A percentile compares a stretch with the other conserved stretches of the same genome.
Conservation (phyloP, 495 filamentous ascomycete species). For the Aspergillus coremiiformis region DNA sequence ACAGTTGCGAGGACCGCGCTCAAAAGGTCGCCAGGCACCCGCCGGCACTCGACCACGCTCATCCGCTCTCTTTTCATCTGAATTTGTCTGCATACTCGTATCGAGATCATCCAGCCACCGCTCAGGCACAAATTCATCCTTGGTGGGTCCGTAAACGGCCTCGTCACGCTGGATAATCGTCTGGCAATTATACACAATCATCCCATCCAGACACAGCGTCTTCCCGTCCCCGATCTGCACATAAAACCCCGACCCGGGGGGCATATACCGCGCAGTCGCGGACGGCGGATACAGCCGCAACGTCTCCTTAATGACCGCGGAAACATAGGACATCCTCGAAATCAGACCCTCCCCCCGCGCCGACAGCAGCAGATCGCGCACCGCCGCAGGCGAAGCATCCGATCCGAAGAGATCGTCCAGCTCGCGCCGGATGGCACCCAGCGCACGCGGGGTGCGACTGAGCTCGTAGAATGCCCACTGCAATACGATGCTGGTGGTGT, state of each 20-base stretch:
- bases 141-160: constrained; percentile 12
- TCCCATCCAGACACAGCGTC: constrained; percentile 26
- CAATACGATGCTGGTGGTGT: constrained; percentile 33
- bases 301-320: constrained; percentile 44
- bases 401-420: constrained; percentile 33
- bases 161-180: constrained; percentile 18
- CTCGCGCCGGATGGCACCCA: constrained; percentile 34
- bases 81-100: not conserved
- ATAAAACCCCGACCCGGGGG: constrained; percentile 19
- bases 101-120: constrained; percentile 17
- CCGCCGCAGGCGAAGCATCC: constrained; percentile 11
- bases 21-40: constrained; percentile 40
- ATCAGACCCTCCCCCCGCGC: constrained; percentile 14
- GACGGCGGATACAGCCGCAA: constrained; percentile 39
- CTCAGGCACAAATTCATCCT: constrained; percentile 17
- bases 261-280: constrained; percentile 28
- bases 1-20: constrained; percentile 42
- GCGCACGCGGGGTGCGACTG: constrained; percentile 32
- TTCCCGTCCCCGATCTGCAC: constrained; percentile 22
- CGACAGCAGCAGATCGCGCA: constrained; percentile 1
- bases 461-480: constrained; percentile 43
- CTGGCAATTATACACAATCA: constrained; percentile 21
- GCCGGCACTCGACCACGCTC: constrained; percentile 8
- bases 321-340: constrained; percentile 34
- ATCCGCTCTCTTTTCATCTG: constrained; percentile 2